Base-by-base conservation (phyloP, 2,329 filamentous ascomycete genomes). In the Clonostachys rhizophaga region DNA sequence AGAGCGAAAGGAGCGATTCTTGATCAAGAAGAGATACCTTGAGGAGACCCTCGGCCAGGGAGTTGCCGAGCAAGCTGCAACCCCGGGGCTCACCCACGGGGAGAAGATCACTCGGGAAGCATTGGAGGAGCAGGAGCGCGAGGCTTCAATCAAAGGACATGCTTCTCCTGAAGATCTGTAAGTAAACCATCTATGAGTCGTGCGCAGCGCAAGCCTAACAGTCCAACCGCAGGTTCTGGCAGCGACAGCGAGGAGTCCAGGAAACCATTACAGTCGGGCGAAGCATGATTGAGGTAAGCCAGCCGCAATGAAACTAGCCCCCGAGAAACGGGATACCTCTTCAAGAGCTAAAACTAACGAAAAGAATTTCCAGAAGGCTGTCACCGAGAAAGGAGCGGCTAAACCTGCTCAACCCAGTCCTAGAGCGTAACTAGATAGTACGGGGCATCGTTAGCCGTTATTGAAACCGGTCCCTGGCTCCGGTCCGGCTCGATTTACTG, bases 1-100 rank as follows among this genome's bases (percentile, higher is more conserved):
- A 65, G 91, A 95, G 67, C 81, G 87, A 13, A 83, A 83, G 5
- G 89, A 96, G 62, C 79, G 89, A 18, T 97, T 86, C 66, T 65
- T 86, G 43, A 83, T 94, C 61, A 83, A 92, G 52, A 92, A 90
- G 70, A 81, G 80, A 54, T 83, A 91, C 47, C 76, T 97, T 3
- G 81, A 90, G 50, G 86, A 91, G 58, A 87, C 79, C 20, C 66
- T 91, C 12, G 83, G 79, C 1, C 68, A 80, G 49, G 73, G 81
- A 34, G 71, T 75, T 3, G 73, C 74, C 4, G 74, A 77, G 45
- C 70, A 68, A 47, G 69, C 72, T 16, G 66, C 69, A 7, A 68
- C 65, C 14, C 75, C 72, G 6, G 75, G 70, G 5, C 68, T 75
- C 40, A 68, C 69, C 40, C 72, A 69, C 13, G 76, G 73, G 11